Base-by-base conservation (phyloP, 768 basidiomycete genomes). In the Infundibulicybe gibba region DNA sequence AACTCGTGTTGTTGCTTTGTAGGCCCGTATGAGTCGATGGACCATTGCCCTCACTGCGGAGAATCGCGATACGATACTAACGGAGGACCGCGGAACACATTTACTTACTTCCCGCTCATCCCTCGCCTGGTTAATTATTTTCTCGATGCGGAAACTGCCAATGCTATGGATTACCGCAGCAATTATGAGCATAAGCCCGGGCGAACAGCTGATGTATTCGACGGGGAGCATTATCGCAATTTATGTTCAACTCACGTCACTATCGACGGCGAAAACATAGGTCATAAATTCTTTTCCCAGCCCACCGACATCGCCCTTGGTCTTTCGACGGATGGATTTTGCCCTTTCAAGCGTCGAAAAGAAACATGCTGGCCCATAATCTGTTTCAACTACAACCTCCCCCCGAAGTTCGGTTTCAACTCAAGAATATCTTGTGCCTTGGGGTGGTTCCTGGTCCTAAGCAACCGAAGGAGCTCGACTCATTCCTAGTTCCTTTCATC, bases 381-480 rank as follows among this genome's bases (percentile, higher is more conserved):
- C 14, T 12, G 65, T 0, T 55, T 63, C 40, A 69, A 68, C 30
- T 55, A 48, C 41, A 58, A 58, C 20, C 47, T 55, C 40, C 40
- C 12, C 57, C 52, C 6, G 55, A 62, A 15, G 48, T 63, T 9
- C 59, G 60, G 1, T 61, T 57, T n/a, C 66, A 66, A 21, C 40
- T 62, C 15, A 39, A 54, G 2, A 50, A 69, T 25, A 52, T 72
- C 4, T 40, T 74, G 3, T 60, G 56, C n/a, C 25, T 69, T 4
- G 64, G 66, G 4, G 49, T 72, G 43, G 70, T 75, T 35, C 70
- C 69, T 2, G 66, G 73, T 0, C 72, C 69, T 0, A 55, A 60
- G 12, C 59, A 62, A 31, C 64, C 70, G 0, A 54, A 60, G 12
- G 63, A 71, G 44, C 19, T 64, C 1, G 61, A 60, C 21, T 74